A percentile compares a stretch with the other conserved stretches of the same genome.
Evolutionary conservation across 768 basidiomycete species (phyloP).

Genomic region (Boletus sp.): DNA sequence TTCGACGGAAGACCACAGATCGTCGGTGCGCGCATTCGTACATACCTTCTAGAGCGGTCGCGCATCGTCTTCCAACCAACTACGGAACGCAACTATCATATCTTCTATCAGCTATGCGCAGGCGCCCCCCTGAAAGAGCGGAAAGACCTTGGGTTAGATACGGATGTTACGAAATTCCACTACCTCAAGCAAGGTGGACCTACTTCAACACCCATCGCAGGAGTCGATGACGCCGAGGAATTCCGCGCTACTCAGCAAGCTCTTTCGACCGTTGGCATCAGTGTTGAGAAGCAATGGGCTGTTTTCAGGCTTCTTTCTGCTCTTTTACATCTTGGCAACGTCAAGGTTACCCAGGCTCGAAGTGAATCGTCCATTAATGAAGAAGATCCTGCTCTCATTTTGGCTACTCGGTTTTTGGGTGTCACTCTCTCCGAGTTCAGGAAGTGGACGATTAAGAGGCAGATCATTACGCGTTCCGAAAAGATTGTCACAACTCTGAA

Average conservation of each 20-base stretch:
- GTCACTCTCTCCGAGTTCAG: conserved; percentile 91
- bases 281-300: conserved; percentile 97
- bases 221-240: conserved; percentile 96
- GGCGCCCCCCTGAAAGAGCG: conserved; percentile 94
- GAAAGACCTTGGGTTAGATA: conserved; percentile 89
- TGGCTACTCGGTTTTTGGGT: conserved; percentile 88
- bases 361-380: conserved; percentile 84
- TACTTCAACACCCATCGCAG: conserved; percentile 77
- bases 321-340: conserved; percentile 95
- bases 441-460: conserved; percentile 99
- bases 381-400: conserved; percentile 70
- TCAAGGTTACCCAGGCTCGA: conserved; percentile 79
- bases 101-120: conserved; percentile 98
- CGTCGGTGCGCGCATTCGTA: conserved; percentile 97
- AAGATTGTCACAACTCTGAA: conserved; percentile 90
- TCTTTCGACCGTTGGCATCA: conserved; percentile 94
- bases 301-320: conserved; percentile 93
- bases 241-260: conserved; percentile 93
- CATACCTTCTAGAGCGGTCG: conserved; percentile 95
- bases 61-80: conserved; percentile 96
- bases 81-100: conserved; percentile 98
- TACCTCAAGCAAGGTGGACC: conserved; percentile 94
- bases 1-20: conserved; percentile 96
- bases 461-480: conserved; percentile 89
- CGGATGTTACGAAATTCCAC: conserved; percentile 81